Percentiles rank a stretch among this genome's conserved stretches.
phyloP scores from a whole-genome alignment of 805 yeast genomes.

The Candida silvicultrix region DNA sequence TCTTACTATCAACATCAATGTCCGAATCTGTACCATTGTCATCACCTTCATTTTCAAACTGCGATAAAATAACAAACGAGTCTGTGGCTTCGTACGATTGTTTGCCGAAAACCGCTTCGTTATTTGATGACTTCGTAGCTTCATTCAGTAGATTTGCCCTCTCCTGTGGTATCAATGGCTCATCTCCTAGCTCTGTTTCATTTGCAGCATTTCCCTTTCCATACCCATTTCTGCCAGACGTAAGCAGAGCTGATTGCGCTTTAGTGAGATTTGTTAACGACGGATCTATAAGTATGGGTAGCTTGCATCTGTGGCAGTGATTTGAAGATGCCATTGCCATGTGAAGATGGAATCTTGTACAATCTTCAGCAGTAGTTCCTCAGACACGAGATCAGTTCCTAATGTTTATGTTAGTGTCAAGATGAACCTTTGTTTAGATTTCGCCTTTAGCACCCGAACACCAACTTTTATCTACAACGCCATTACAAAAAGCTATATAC shows the following conservation, averaged over 20 bases:
- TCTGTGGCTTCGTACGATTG: conserved; percentile 10
- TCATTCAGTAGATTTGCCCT: conserved; percentile 10
- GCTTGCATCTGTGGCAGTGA: conserved; percentile 57
- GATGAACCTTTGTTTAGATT: not conserved
- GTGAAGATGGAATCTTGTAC: too few relatives aligned
- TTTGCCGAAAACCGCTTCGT: conserved; percentile 8
- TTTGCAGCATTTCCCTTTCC: conserved; percentile 5
- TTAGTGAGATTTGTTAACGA: conserved; percentile 45
- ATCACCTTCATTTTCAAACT: conserved; percentile 14
- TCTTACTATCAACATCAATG: conserved; percentile 25
- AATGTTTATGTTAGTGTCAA: too few relatives aligned
- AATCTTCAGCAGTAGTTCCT: too few relatives aligned
- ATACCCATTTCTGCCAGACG: conserved; percentile 26
- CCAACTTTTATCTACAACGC: not conserved
- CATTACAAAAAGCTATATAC: too few relatives aligned
- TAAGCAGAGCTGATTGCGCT: conserved; percentile 50
- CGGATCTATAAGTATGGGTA: conserved; percentile 50
- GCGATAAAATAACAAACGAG: conserved; percentile 22
- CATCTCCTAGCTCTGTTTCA: conserved; percentile 12
- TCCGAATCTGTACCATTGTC: conserved; percentile 19
- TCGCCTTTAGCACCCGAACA: conserved; percentile 15
- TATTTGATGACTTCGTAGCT: not conserved
- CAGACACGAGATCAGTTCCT: too few relatives aligned
- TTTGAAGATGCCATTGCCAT: conserved; percentile 8
- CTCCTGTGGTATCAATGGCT: conserved; percentile 20